These are phyloP conservation scores for Solanum chilense DNA, from an alignment of 257 asterid species.

Conservation along the genomic window DNA sequence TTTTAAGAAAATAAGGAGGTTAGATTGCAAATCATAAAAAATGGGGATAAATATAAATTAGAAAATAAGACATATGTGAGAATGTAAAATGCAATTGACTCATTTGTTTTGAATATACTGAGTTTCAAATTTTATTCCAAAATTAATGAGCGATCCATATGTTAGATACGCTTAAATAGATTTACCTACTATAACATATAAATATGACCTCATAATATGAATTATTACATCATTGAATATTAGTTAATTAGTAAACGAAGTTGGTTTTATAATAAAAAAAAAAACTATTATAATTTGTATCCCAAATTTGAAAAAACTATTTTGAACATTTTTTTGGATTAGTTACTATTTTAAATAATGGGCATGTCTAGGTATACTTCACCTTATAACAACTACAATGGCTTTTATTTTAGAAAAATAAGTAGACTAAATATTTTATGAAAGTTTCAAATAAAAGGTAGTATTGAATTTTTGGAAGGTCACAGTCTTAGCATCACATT, in stretches of 20 bases:
- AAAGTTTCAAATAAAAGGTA: neutral
- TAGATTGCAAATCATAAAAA: no score
- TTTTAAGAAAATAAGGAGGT: neutral
- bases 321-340: no score
- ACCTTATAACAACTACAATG: neutral
- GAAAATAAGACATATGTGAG: neutral
- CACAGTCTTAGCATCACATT: no score
- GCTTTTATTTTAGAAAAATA: neutral
- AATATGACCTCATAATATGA: no score
- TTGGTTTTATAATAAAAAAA: neutral
- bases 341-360: neutral
- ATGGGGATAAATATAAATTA: no score
- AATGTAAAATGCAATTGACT: no score
- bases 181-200: neutral
- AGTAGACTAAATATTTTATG: neutral
- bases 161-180: neutral
- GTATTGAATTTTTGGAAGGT: no score
- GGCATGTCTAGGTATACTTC: neutral
- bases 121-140: neutral
- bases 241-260: neutral
- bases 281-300: neutral
- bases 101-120: neutral
- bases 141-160: neutral
- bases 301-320: neutral
- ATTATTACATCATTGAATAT: neutral